phyloP scores from a whole-genome alignment of 73 alveolate genomes.

The Urostyla sp. region DNA sequence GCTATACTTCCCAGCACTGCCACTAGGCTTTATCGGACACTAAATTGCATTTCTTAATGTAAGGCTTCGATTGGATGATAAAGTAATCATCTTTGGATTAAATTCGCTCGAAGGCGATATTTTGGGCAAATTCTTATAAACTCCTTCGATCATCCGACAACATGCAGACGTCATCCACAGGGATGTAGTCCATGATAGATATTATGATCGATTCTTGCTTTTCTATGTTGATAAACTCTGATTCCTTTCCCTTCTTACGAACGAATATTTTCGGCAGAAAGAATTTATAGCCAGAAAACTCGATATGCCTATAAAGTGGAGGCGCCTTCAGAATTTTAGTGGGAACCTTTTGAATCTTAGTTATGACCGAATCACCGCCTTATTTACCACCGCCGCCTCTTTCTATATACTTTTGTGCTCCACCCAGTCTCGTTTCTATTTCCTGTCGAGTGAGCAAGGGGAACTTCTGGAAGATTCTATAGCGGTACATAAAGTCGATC shows the following conservation, averaged over 20 bases:
- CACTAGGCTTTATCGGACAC: constrained; percentile 64
- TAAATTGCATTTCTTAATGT: constrained; percentile 61
- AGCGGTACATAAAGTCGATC: constrained; percentile 69
- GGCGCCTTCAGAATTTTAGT: constrained; percentile 29
- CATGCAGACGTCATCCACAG: constrained; percentile 40
- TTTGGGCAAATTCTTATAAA: constrained; percentile 58
- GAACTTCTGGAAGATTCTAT: constrained; percentile 43
- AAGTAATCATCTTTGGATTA: constrained; percentile 38
- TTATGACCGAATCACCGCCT: not conserved
- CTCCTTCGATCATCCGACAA: constrained; percentile 51
- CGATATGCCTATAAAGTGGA: constrained; percentile 4
- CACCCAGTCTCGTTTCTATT: constrained; percentile 32
- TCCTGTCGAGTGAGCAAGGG: constrained; percentile 8
- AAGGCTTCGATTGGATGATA: constrained; percentile 61
- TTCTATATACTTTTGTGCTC: not conserved
- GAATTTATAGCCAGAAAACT: constrained; percentile 52
- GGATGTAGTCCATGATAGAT: constrained; percentile 22
- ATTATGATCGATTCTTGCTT: constrained; percentile 9
- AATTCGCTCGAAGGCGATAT: constrained; percentile 24
- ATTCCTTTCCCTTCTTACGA: constrained; percentile 40
- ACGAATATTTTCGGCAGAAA: constrained; percentile 47
- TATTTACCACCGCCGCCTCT: not conserved
- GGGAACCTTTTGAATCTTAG: constrained; percentile 20
- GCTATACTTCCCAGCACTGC: constrained; percentile 69
- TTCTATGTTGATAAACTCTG: constrained; percentile 41